Base-by-base conservation (phyloP, 139 green algal species). In the Chlorella sp. region DNA sequence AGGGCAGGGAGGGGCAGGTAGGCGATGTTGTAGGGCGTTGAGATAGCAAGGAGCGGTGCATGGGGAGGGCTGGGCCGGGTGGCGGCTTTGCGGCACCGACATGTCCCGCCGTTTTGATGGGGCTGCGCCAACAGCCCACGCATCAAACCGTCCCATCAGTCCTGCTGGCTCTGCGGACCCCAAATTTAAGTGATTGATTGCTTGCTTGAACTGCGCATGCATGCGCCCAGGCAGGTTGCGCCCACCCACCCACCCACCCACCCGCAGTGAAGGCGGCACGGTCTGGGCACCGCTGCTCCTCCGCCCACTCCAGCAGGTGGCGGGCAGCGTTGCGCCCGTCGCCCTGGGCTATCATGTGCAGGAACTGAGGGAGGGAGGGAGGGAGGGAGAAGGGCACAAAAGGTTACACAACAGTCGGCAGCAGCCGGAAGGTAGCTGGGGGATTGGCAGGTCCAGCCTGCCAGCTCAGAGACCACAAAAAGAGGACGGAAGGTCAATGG, bases 241-340 rank as follows among this genome's bases (percentile, higher is more conserved):
- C 34, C 16, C 48, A 9, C 48, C 48, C 48, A 57, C 48, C 7
- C 64, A 32, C 7, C 37, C 22, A 19, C 79, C 1, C 64, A 87
- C 83, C 83, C 28, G 85, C 85, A 11, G 75, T 71, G 71, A 99
- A 96, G n/a, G 91, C 95, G 0, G 36, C 57, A 0, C 92, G 93
- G 84, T 96, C 60, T 3, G 91, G 93, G 91, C 96, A 97, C 34
- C 86, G 68, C 84, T 97, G 94, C 37, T 89, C 83, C 57, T 92
- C 68, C 15, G 82, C 92, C 94, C 93, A 97, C 14, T 68, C 80
- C 86, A 98, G 93, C 89, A 98, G 91, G 93, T 98, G 96, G 42
- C 87, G 53, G 0, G 96, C 94, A 0, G 96, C 97, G 0, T 32
- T 9, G 9, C 37, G 28, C 2, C 96, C 97, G 80, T 98, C 90